These are phyloP conservation scores for Wickerhamiella lipophila DNA, from an alignment of 805 yeast species.

Conservation along the genomic window DNA sequence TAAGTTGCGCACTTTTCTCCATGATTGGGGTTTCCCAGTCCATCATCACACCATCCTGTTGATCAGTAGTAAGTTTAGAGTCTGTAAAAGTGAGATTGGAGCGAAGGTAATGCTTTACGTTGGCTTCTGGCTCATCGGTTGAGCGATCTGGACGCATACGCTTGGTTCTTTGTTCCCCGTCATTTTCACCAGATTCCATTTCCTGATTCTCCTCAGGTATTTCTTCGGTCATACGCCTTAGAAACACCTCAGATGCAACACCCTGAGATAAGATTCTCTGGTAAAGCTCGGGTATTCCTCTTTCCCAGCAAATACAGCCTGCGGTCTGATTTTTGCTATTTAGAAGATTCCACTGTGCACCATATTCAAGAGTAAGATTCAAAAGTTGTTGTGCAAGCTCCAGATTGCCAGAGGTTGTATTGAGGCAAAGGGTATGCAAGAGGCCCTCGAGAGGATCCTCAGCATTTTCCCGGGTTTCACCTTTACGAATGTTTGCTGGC, in stretches of 20 bases:
- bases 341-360: conserved; percentile 83
- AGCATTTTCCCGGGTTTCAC: conserved; percentile 17
- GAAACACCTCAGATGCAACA: conserved; percentile 70
- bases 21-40: conserved; percentile 82
- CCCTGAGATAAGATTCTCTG: conserved; percentile 62
- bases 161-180: conserved; percentile 12
- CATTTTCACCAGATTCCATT: conserved; percentile 13
- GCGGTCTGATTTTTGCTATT: conserved; percentile 67
- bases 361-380: conserved; percentile 57
- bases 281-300: conserved; percentile 38
- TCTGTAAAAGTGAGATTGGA: conserved; percentile 58
- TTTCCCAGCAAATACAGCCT: conserved; percentile 60
- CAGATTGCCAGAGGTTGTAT: conserved; percentile 13
- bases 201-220: conserved; percentile 20
- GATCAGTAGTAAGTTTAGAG: conserved; percentile 56
- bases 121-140: conserved; percentile 21
- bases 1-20: conserved; percentile 64
- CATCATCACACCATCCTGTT: conserved; percentile 94
- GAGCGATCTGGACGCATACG: conserved; percentile 3
- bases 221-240: conserved; percentile 44
- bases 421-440: conserved; percentile 18
- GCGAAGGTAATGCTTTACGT: conserved; percentile 50
- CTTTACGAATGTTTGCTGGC: conserved; percentile 22
- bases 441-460: conserved; percentile 18
- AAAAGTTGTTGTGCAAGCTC: conserved; percentile 35